Conservation (phyloP, 306 rosid species). For the Biancaea sappan region DNA sequence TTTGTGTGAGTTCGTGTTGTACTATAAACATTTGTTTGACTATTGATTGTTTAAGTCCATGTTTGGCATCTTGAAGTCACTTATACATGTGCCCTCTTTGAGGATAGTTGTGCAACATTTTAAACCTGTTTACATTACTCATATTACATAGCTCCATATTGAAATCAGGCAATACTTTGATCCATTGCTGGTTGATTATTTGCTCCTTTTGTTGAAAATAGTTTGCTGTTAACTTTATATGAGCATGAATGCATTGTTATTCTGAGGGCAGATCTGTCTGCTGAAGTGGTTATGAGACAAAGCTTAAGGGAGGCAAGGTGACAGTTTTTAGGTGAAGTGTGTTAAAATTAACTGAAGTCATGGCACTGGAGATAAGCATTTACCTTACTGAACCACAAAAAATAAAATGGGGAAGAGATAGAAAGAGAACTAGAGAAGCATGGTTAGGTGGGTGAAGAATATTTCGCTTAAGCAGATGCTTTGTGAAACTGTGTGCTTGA, state of each 20-base stretch:
- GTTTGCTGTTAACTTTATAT: conserved; percentile 2
- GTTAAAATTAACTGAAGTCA: conserved; percentile 9
- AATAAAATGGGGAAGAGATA: background rate
- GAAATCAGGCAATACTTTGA: conserved; percentile 16
- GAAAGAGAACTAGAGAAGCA: conserved; percentile 13
- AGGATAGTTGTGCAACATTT: conserved; percentile 19
- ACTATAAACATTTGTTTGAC: conserved; percentile 16
- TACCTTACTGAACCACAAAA: background rate
- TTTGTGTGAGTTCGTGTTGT: conserved; percentile 19
- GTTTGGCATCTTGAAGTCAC: background rate
- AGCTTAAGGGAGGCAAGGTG: conserved; percentile 6
- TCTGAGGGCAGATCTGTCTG: conserved; percentile 13
- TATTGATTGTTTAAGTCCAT: background rate
- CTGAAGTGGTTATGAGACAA: conserved; percentile 6
- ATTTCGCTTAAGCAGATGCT: conserved; percentile 11
- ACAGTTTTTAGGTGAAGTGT: conserved; percentile 17
- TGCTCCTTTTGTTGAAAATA: conserved; percentile 16
- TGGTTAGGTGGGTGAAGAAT: conserved; percentile 18
- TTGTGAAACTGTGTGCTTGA: conserved; percentile 15
- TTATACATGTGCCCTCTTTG: conserved; percentile 5
- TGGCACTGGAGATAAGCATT: conserved; percentile 22
- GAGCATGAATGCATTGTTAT: background rate
- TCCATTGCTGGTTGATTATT: conserved; percentile 10
- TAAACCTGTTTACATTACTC: background rate
- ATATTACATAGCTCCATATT: background rate